Conservation (phyloP, 176 grass and related monocot species). For the Musa schizocarpa region DNA sequence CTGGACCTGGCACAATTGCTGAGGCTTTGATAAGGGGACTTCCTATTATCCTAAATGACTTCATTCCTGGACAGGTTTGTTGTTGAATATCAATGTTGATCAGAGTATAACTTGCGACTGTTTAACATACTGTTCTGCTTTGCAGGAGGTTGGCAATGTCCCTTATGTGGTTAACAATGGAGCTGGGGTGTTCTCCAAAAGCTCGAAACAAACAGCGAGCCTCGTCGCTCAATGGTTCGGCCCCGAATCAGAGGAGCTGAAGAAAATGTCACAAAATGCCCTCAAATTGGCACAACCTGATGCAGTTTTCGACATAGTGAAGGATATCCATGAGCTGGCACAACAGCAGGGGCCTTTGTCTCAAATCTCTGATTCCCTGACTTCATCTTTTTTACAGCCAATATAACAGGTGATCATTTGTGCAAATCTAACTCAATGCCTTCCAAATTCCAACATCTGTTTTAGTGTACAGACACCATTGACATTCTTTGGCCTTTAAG, state of each 20-base stretch:
- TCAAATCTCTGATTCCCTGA: conserved; percentile 61
- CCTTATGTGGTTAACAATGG: conserved; percentile 96
- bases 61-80: conserved; percentile 97
- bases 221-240: conserved; percentile 80
- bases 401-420: conserved; percentile 3
- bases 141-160: conserved; percentile 94
- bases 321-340: conserved; percentile 71
- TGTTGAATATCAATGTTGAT: background rate
- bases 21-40: conserved; percentile 98
- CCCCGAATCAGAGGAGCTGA: conserved; percentile 52
- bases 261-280: conserved; percentile 85
- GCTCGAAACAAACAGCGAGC: conserved; percentile 63
- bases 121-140: background rate
- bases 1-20: conserved; percentile 94
- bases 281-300: conserved; percentile 81
- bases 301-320: conserved; percentile 90
- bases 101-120: background rate
- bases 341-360: conserved; percentile 60
- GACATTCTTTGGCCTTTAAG: background rate
- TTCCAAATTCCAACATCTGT: background rate
- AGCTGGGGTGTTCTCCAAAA: conserved; percentile 95
- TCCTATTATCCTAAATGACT: conserved; percentile 97
- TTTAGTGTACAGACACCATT: conserved; percentile 1
- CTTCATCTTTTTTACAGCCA: conserved; percentile 54
- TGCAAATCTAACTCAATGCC: conserved; percentile 9